Evolutionary conservation across 2,329 filamentous ascomycete species (phyloP), one percentile per base, ranked within the genome.

Genomic region (Arachnomyces sp.): DNA sequence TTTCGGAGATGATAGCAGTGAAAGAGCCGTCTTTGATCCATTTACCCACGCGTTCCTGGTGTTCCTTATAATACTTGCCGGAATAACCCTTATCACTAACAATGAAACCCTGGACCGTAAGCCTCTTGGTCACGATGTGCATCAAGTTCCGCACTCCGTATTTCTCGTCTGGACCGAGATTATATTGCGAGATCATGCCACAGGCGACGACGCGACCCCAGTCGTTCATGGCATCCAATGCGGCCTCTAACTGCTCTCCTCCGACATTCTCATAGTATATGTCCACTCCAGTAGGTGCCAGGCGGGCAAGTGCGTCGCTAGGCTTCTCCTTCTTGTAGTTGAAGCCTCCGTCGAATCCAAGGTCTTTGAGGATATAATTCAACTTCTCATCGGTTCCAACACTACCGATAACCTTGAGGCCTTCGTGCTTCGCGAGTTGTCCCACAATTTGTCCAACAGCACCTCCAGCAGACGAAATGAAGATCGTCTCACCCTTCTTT

Each of bases 281-380:
- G 55, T 93, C 85, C 46, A 93, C 74, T 3, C 85, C 86, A 9
- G 87, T 63, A 0, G 85, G 84, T 0, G 83, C 83, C 13, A 92
- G 71, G 43, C 83, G 73, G 48, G 70, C 63, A 41, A 93, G 70
- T 0, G 84, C 85, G 8, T 81, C 80, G 1, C 64, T 56, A 0
- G 84, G 74, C 50, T 73, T 76, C 67, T 92, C 84, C 50, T 77
- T 88, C 74, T 92, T 90, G 73, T 93, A 93, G 71, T 93, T 92
- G 52, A 90, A 92, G 7, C 80, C 86, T 12, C 61, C 73, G 54
- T 87, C 81, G 56, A 87, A 88, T 17, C 72, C 71, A 28, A 88
- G 72, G 36, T 83, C 78, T 40, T 82, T 77, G 41, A 61, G 68
- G 58, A 87, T 82, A 60, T 79, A 92, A 14, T 83, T 76, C 16